These are phyloP conservation scores for Coemansia javaensis DNA, from an alignment of 192 early-diverging fungal species.

Conservation along the genomic window DNA sequence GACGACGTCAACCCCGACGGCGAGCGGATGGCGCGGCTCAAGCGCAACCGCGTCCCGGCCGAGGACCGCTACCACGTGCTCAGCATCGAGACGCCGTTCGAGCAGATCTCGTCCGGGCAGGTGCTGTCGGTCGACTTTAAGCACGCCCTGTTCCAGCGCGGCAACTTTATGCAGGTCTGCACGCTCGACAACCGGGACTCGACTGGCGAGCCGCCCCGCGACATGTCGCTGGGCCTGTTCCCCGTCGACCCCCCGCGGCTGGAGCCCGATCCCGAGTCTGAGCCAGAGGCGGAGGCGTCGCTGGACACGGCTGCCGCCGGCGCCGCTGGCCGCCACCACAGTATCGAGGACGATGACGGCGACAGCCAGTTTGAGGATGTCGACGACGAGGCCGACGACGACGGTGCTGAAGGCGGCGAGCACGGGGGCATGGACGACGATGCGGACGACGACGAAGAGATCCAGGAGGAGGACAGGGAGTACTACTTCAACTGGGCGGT, in stretches of 20 bases:
- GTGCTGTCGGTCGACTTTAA: slow-evolving; percentile 35
- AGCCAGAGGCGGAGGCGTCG: not conserved
- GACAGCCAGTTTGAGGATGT: not conserved
- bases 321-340: not conserved
- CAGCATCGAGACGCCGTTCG: slow-evolving; percentile 38
- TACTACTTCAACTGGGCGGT: slow-evolving; percentile 8
- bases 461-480: too few species aligned
- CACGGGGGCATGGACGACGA: not conserved
- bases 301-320: not conserved
- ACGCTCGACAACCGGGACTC: slow-evolving; percentile 8
- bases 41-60: slow-evolving; percentile 19
- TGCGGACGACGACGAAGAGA: too few species aligned
- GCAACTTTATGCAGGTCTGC: slow-evolving; percentile 20
- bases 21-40: slow-evolving; percentile 14
- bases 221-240: slow-evolving; percentile 25
- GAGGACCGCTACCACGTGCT: slow-evolving; percentile 43
- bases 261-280: not conserved
- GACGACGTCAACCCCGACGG: slow-evolving; percentile 11
- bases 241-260: slow-evolving; percentile 21
- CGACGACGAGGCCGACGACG: not conserved
- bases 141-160: slow-evolving; percentile 16
- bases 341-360: not conserved
- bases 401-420: not conserved
- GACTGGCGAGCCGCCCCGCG: not conserved
- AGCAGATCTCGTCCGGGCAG: slow-evolving; percentile 15